Conservation (phyloP, 306 rosid species). For the Prosopis cineraria region DNA sequence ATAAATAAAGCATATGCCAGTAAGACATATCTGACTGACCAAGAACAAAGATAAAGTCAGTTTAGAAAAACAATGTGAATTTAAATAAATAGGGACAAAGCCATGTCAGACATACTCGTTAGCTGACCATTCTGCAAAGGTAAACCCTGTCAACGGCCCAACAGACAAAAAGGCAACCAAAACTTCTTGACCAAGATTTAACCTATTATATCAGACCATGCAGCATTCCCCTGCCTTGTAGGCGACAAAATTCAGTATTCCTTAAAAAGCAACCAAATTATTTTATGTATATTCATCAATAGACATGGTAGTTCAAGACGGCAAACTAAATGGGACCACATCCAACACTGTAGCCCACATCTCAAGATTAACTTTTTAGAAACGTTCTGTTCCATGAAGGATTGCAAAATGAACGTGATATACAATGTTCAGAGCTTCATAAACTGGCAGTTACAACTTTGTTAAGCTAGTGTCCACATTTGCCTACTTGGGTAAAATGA, state of each 20-base stretch:
- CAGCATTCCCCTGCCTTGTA: slow-evolving; percentile 1
- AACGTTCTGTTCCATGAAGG: slow-evolving; percentile 14
- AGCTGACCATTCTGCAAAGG: neutral
- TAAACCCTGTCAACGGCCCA: slow-evolving; percentile 1
- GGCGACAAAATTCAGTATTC: slow-evolving; percentile 21
- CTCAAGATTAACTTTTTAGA: slow-evolving; percentile 23
- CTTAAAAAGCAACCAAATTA: slow-evolving; percentile 6
- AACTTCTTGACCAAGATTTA: neutral
- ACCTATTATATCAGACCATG: slow-evolving; percentile 1
- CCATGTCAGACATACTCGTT: neutral
- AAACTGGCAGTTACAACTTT: neutral
- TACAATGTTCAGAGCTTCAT: slow-evolving; percentile 4
- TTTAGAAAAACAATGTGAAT: neutral
- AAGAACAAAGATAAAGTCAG: neutral
- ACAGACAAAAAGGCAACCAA: neutral
- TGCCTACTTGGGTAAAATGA: slow-evolving; percentile 18
- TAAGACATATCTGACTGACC: too few relatives aligned
- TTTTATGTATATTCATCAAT: slow-evolving; percentile 3
- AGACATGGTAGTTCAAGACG: neutral
- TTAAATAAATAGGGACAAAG: neutral
- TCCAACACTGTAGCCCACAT: neutral
- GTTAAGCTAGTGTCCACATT: neutral
- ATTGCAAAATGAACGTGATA: neutral
- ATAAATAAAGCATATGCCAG: too few relatives aligned
- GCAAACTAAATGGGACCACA: neutral